These are phyloP conservation scores for Hemileccinum rubropunctum DNA, from an alignment of 768 basidiomycete genomes.

Conservation along the genomic window DNA sequence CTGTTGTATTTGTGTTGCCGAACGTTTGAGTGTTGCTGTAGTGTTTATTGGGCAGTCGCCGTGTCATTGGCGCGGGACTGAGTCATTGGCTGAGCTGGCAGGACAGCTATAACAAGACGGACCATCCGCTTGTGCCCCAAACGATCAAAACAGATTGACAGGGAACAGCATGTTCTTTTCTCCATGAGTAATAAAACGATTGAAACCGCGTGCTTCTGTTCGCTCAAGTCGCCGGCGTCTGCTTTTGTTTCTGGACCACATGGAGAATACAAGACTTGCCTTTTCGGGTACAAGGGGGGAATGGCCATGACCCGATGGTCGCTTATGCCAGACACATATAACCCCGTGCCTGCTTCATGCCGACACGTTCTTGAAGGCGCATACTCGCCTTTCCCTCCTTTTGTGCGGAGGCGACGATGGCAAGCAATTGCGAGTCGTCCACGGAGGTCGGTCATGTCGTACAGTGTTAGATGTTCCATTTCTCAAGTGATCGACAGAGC, in stretches of 20 bases:
- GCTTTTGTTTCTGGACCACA: conserved; percentile 26
- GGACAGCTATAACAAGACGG: neutral
- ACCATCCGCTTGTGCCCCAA: neutral
- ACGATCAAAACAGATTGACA: conserved; percentile 1
- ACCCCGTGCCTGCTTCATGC: conserved; percentile 4
- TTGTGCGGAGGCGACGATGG: conserved; percentile 16
- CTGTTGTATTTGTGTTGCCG: neutral
- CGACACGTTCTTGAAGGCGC: conserved; percentile 7
- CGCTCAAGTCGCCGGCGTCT: conserved; percentile 11
- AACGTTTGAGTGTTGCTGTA: neutral
- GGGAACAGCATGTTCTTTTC: conserved; percentile 8
- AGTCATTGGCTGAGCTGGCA: conserved; percentile 4
- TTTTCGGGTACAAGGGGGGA: conserved; percentile 29
- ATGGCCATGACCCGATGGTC: conserved; percentile 8
- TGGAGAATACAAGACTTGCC: conserved; percentile 30
- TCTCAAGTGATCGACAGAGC: conserved; percentile 24
- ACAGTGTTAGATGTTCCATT: neutral
- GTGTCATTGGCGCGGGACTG: conserved; percentile 8
- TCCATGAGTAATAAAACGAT: conserved; percentile 15
- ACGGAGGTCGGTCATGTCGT: conserved; percentile 23
- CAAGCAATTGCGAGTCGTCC: conserved; percentile 23
- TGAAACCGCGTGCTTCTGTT: conserved; percentile 1
- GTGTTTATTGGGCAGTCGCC: too few relatives aligned
- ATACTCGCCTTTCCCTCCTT: neutral
- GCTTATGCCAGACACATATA: conserved; percentile 14